These are phyloP conservation scores for Lachancea mirantina DNA, from an alignment of 805 yeast genomes.

Conservation along the genomic window DNA sequence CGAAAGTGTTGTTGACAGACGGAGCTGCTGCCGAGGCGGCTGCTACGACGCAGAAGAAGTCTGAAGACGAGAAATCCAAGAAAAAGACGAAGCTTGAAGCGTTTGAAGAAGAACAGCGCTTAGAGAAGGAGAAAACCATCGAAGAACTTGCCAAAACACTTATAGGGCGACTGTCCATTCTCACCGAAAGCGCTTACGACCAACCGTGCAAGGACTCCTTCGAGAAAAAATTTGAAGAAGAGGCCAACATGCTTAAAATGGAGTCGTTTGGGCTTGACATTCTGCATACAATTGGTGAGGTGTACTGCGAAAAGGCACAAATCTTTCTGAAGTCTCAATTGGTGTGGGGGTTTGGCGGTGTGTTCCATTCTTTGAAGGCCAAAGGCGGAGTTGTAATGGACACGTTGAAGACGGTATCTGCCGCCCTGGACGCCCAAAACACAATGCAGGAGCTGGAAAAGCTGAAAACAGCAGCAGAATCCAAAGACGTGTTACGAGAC, in stretches of 20 bases:
- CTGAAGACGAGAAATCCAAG: conserved; percentile 33
- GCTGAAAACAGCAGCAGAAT: conserved; percentile 48
- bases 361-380: conserved; percentile 63
- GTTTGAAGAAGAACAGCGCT: conserved; percentile 69
- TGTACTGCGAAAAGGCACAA: conserved; percentile 57
- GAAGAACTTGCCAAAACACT: conserved; percentile 55
- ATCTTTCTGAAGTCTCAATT: conserved; percentile 60
- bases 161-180: conserved; percentile 43
- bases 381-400: conserved; percentile 69
- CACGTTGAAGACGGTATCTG: conserved; percentile 60
- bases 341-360: conserved; percentile 62
- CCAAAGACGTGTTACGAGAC: conserved; percentile 37
- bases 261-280: conserved; percentile 83
- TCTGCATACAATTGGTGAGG: conserved; percentile 65
- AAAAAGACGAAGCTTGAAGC: conserved; percentile 44
- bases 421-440: conserved; percentile 72
- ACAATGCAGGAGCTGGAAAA: conserved; percentile 68
- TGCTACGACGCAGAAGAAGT: conserved; percentile 1
- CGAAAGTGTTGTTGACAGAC: conserved; percentile 1
- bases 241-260: conserved; percentile 75
- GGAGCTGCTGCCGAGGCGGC: neutral
- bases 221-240: conserved; percentile 58
- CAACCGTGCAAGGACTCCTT: conserved; percentile 58
- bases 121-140: conserved; percentile 59
- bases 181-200: conserved; percentile 58